These are phyloP conservation scores for Vanrija sp. DNA, from an alignment of 1,284 basidiomycete species.

Conservation along the genomic window DNA sequence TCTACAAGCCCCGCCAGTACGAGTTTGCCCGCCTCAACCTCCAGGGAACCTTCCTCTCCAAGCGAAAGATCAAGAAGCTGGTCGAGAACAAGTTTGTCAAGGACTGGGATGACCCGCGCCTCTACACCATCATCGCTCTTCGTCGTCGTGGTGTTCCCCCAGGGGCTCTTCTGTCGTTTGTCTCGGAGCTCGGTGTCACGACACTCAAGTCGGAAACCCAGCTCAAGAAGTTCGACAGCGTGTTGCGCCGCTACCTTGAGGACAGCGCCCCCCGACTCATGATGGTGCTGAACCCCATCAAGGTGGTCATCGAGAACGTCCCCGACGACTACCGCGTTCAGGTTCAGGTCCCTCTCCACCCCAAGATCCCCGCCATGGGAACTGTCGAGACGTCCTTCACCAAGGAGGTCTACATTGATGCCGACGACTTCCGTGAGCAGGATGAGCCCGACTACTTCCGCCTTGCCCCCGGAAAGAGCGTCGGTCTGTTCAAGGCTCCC, in stretches of 20 bases:
- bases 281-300: slow-evolving; percentile 88
- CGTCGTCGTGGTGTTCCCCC: slow-evolving; percentile 92
- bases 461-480: slow-evolving; percentile 92
- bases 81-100: slow-evolving; percentile 79
- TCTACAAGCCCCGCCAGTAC: slow-evolving; percentile 98
- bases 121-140: slow-evolving; percentile 94
- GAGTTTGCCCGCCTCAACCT: slow-evolving; percentile 93
- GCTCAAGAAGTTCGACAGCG: slow-evolving; percentile 82
- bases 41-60: slow-evolving; percentile 94
- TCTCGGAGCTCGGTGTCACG: slow-evolving; percentile 88
- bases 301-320: slow-evolving; percentile 86
- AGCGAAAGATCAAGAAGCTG: slow-evolving; percentile 88
- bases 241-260: slow-evolving; percentile 86
- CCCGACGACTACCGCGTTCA: slow-evolving; percentile 77
- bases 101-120: slow-evolving; percentile 97
- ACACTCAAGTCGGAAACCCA: slow-evolving; percentile 81
- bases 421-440: slow-evolving; percentile 85
- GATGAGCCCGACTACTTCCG: slow-evolving; percentile 97
- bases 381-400: slow-evolving; percentile 81
- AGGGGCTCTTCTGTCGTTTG: slow-evolving; percentile 89
- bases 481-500: slow-evolving; percentile 94
- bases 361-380: slow-evolving; percentile 87
- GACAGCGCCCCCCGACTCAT: slow-evolving; percentile 80
- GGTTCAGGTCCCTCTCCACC: slow-evolving; percentile 89
- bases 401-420: slow-evolving; percentile 85